Evolutionary conservation across 148 eudicot species (phyloP), one percentile per base, ranked within the genome.

Genomic region (Arbutus unedo): DNA sequence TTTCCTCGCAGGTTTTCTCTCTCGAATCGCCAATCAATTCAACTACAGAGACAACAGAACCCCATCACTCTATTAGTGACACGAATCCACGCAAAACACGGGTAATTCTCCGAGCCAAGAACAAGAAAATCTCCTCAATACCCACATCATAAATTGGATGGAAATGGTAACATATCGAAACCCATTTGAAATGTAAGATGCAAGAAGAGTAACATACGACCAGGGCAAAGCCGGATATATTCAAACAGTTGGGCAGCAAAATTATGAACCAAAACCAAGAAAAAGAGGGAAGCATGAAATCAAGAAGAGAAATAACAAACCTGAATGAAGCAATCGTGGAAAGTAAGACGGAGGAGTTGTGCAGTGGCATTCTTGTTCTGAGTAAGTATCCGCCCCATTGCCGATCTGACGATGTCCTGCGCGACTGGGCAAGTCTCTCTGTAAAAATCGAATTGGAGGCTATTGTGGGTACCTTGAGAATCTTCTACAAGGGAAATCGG

Each of bases 301-400:
- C 56, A 76, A 76, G 43, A 51, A 21, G 56, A 51, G 44, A n/a
- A 76, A 25, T 23, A 76, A 11, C 8, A 14, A 4, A 78, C 81
- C 81, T 78, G 25, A 59, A 78, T 78, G 70, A 78, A 78, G 81
- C 81, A 78, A 60, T 78, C 81, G 18, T 78, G 81, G 70, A 78
- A 78, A 2, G 18, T 5, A 10, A 78, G 81, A 15, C 81, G 67
- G 38, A 78, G 70, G 70, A 78, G 51, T 78, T 78, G 70, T 13
- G 81, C 50, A 43, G 81, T 56, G 16, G 53, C 31, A 43, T 78
- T 78, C 38, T 59, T 56, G 81, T 59, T n/a, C 11, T 14, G 50
- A 41, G 2, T 10, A 51, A 78, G 47, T 41, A 78, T 57, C 47
- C n/a, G 51, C 0, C 31, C 53, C 81, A 59, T 59, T 16, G 70